Percentiles rank a stretch among this genome's conserved stretches.
Evolutionary conservation across 805 yeast genomes (phyloP).

Genomic region (Monosporozyma unispora): DNA sequence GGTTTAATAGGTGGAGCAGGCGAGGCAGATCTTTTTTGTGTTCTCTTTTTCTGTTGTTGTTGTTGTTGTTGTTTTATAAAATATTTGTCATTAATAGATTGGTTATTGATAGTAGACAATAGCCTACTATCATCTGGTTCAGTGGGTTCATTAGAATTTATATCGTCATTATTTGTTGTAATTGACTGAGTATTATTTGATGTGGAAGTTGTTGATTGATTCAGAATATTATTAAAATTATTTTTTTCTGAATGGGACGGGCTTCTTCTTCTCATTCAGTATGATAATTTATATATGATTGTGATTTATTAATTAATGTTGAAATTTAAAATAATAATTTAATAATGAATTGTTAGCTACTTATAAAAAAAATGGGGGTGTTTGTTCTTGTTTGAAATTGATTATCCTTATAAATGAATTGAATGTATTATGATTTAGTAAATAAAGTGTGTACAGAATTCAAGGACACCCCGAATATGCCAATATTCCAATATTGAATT

Average conservation of each 20-base stretch:
- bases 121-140: constrained; percentile 43
- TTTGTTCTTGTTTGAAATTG: no score
- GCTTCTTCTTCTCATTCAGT: constrained; percentile 28
- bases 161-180: constrained; percentile 14
- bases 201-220: constrained; percentile 16
- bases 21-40: constrained; percentile 3
- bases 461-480: no score
- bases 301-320: no score
- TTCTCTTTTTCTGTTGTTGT: not conserved
- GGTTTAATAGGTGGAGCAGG: constrained; percentile 1
- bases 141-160: constrained; percentile 31
- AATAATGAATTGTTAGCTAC: no score
- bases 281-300: not conserved
- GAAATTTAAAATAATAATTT: no score
- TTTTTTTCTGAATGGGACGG: constrained; percentile 35
- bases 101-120: constrained; percentile 27
- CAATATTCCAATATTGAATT: no score
- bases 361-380: no score
- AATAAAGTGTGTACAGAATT: no score
- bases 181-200: constrained; percentile 4
- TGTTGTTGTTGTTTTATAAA: not conserved
- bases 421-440: no score
- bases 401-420: no score
- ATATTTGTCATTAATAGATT: not conserved
- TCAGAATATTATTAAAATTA: constrained; percentile 23